These are phyloP conservation scores for sweet orange (Citrus sinensis) DNA, from an alignment of 345 rosid genomes.

Conservation along the genomic window DVS_A1.0 CM039165.1:28502001-28502500, in stretches of 20 bases:
- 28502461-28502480: conserved; percentile 63
- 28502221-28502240: not conserved
- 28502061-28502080: conserved; percentile 1
- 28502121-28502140: not conserved
- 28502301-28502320: conserved; percentile 71
- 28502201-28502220: not conserved
- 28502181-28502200: not conserved
- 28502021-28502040: conserved; percentile 77
- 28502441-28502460: conserved; percentile 78
- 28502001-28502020: conserved; percentile 74
- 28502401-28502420: not conserved
- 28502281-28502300: conserved; percentile 73
- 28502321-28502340: conserved; percentile 69
- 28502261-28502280: conserved; percentile 11
- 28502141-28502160: not conserved
- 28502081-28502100: not conserved
- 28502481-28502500: conserved; percentile 56
- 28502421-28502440: conserved; percentile 11
- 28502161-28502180: not conserved
- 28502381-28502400: not conserved
- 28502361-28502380: not conserved
- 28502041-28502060: conserved; percentile 49
- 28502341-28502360: not conserved
- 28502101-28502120: not conserved
- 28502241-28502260: not conserved